Percentiles rank a stretch among this genome's conserved stretches.
Evolutionary conservation across 805 yeast genomes (phyloP).

Genomic region (Lipomyces chichibuensis): DNA sequence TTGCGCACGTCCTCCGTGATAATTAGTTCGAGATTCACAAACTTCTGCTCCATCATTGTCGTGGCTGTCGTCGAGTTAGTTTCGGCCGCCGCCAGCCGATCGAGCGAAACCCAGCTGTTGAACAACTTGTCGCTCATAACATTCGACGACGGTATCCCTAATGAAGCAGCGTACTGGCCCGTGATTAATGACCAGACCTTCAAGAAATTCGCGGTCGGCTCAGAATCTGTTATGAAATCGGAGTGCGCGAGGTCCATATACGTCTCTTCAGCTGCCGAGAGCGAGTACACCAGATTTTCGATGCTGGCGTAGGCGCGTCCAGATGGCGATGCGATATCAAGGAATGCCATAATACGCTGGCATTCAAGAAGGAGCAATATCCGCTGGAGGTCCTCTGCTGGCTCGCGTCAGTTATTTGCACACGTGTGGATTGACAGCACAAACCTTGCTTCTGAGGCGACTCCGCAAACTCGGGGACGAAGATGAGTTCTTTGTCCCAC

Average conservation of each 20-base stretch:
- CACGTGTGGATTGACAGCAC: neutral
- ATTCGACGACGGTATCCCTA: neutral
- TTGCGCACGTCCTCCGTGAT: conserved; percentile 23
- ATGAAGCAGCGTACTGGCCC: conserved; percentile 8
- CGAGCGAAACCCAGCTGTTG: conserved; percentile 5
- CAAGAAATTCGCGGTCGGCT: conserved; percentile 8
- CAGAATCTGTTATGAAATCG: conserved; percentile 17
- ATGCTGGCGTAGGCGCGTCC: conserved; percentile 37
- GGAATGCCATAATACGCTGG: conserved; percentile 42
- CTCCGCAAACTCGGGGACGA: conserved; percentile 22
- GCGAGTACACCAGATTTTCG: conserved; percentile 17
- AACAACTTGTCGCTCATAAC: neutral
- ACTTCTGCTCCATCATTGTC: conserved; percentile 11
- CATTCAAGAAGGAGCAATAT: conserved; percentile 38
- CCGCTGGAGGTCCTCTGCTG: conserved; percentile 11
- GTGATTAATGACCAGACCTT: conserved; percentile 15
- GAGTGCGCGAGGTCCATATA: conserved; percentile 10
- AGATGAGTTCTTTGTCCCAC: conserved; percentile 38
- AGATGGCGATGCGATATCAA: conserved; percentile 38
- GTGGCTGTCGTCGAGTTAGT: conserved; percentile 2
- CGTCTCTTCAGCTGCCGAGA: conserved; percentile 3
- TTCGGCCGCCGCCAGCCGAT: neutral
- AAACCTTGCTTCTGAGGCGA: conserved; percentile 8
- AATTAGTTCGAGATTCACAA: conserved; percentile 21
- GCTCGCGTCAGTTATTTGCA: neutral